phyloP scores from a whole-genome alignment of 78 protist genomes.

The Guillardia theta region DNA sequence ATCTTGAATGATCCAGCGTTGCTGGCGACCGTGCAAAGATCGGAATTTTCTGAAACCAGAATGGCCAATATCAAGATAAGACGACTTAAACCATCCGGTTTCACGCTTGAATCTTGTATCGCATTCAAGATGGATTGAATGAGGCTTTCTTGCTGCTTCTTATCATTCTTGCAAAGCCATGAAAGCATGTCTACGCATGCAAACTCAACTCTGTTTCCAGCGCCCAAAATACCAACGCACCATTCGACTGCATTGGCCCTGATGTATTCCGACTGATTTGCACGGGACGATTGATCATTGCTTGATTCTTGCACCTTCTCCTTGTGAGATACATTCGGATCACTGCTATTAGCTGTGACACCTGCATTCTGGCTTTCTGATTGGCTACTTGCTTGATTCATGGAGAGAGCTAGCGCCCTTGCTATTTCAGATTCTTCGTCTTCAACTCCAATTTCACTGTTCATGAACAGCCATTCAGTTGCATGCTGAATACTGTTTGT shows the following conservation, averaged over 20 bases:
- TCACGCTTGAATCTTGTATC: too few relatives aligned
- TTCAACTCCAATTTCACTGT: background rate
- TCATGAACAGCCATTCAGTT: background rate
- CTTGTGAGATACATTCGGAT: too few relatives aligned
- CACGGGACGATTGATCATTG: too few relatives aligned
- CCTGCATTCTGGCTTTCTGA: too few relatives aligned
- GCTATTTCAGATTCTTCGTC: constrained; percentile 1
- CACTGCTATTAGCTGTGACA: too few relatives aligned
- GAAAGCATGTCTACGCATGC: background rate
- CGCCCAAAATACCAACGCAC: background rate
- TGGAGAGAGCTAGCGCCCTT: background rate
- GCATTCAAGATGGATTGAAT: background rate
- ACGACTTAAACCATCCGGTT: too few relatives aligned
- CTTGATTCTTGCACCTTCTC: too few relatives aligned
- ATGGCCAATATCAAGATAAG: background rate
- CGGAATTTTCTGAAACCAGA: background rate
- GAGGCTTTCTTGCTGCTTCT: background rate
- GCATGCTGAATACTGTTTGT: background rate
- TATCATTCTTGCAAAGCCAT: background rate
- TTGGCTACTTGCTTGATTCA: too few relatives aligned
- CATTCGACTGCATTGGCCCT: background rate
- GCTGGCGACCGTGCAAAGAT: background rate
- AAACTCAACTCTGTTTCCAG: background rate
- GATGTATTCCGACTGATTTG: too few relatives aligned
- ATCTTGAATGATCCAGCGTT: background rate